phyloP scores from a whole-genome alignment of 768 basidiomycete genomes.

The Hericium rajendrae region DNA sequence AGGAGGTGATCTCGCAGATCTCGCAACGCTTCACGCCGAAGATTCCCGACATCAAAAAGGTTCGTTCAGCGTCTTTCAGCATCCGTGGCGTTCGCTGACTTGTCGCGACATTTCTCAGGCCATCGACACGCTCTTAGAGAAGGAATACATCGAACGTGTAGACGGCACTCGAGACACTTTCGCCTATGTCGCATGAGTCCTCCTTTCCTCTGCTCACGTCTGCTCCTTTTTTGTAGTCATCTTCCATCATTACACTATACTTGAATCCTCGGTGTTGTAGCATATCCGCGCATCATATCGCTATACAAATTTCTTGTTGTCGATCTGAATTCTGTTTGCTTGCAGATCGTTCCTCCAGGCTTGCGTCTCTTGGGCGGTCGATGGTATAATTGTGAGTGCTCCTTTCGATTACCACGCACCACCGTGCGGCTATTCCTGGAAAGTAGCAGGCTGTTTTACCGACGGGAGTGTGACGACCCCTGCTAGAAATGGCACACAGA shows the following conservation, averaged over 20 bases:
- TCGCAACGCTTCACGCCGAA: slow-evolving; percentile 84
- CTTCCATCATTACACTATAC: not conserved
- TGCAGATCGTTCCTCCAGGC: no score
- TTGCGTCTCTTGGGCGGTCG: no score
- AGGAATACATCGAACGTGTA: slow-evolving; percentile 95
- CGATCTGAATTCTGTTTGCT: no score
- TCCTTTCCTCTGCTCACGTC: not conserved
- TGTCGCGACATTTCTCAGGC: slow-evolving; percentile 37
- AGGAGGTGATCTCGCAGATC: slow-evolving; percentile 86
- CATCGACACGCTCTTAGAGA: slow-evolving; percentile 87
- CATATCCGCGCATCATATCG: not conserved
- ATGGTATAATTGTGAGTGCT: no score
- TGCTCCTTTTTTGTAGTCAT: not conserved
- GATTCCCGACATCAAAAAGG: slow-evolving; percentile 96
- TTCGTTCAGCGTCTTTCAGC: slow-evolving; percentile 18
- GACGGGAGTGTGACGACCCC: no score
- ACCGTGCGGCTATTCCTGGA: no score
- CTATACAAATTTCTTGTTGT: not conserved
- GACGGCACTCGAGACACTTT: slow-evolving; percentile 88
- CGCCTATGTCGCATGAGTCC: slow-evolving; percentile 56
- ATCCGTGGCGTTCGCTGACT: not conserved
- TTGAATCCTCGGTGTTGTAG: not conserved
- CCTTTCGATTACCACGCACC: no score
- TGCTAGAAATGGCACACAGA: no score
- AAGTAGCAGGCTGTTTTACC: no score